phyloP scores from a whole-genome alignment of 2,329 filamentous ascomycete genomes.

The Epichloe uncinata region DNA sequence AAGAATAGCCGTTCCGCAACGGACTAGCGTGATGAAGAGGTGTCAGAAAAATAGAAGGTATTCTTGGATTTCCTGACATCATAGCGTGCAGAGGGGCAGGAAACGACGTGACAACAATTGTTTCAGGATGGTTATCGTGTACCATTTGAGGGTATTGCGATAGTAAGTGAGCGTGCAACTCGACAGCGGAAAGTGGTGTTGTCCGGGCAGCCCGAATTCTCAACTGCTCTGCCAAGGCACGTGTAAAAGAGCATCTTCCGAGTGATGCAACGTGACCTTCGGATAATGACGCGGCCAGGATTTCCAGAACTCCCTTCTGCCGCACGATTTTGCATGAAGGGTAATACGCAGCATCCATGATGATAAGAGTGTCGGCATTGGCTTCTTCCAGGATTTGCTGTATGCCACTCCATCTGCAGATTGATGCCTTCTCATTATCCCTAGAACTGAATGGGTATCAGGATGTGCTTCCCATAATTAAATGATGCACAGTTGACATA shows the following conservation, averaged over 20 bases:
- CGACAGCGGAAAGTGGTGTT: constrained; percentile 35
- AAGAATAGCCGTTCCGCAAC: constrained; percentile 24
- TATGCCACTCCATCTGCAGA: constrained; percentile 42
- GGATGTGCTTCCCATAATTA: background rate
- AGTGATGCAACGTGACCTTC: constrained; percentile 36
- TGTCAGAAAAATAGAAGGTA: constrained; percentile 43
- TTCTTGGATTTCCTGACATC: constrained; percentile 36
- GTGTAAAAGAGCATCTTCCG: constrained; percentile 39
- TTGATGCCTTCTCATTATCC: constrained; percentile 29
- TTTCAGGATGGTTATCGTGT: constrained; percentile 34
- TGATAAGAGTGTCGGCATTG: constrained; percentile 39
- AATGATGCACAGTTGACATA: constrained; percentile 16
- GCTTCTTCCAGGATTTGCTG: constrained; percentile 44
- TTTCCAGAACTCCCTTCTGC: constrained; percentile 39
- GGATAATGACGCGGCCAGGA: constrained; percentile 41
- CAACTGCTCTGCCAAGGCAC: constrained; percentile 35
- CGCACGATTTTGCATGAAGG: constrained; percentile 39
- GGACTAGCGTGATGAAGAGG: constrained; percentile 32
- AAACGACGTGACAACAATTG: constrained; percentile 33
- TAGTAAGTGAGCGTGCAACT: constrained; percentile 40
- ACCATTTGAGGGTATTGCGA: constrained; percentile 36
- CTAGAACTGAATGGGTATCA: constrained; percentile 27
- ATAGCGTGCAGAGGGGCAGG: constrained; percentile 43
- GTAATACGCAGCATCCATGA: constrained; percentile 47
- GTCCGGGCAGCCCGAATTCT: constrained; percentile 31